These are phyloP conservation scores for Serendipita sp. DNA, from an alignment of 768 basidiomycete species.

Conservation along the genomic window DNA sequence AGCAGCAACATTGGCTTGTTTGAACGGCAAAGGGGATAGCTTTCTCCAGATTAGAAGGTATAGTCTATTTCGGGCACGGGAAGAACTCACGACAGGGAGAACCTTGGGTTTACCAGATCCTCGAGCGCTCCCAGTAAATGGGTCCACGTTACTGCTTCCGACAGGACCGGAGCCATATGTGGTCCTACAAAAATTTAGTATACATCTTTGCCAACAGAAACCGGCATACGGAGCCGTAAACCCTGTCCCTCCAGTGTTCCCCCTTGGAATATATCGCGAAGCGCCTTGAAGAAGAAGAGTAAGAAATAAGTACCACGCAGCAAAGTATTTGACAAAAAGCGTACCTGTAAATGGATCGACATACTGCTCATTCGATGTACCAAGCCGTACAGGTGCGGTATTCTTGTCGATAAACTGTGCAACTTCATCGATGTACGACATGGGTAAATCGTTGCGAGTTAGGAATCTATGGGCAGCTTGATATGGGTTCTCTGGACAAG, in stretches of 20 bases:
- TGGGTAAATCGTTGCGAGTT: conserved; percentile 63
- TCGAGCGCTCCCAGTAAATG: conserved; percentile 56
- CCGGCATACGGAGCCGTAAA: neutral
- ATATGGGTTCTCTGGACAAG: conserved; percentile 70
- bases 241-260: neutral
- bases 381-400: conserved; percentile 56
- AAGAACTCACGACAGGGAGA: conserved; percentile 17
- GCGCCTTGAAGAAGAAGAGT: conserved; percentile 25
- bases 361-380: conserved; percentile 33
- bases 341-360: conserved; percentile 84
- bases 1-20: conserved; percentile 62
- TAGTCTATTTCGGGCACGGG: conserved; percentile 22
- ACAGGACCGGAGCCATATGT: conserved; percentile 20
- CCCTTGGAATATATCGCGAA: conserved; percentile 33
- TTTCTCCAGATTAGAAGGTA: conserved; percentile 16
- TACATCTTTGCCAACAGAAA: neutral
- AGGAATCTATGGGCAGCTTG: conserved; percentile 80
- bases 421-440: conserved; percentile 74
- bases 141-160: conserved; percentile 33
- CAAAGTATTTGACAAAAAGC: neutral
- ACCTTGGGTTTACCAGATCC: conserved; percentile 18
- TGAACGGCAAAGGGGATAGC: conserved; percentile 60
- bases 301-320: neutral
- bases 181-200: conserved; percentile 19
- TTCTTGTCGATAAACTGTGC: conserved; percentile 90